Base-by-base conservation (phyloP, 2,329 filamentous ascomycete genomes). In the Arthrobotrys entomopaga region DNA sequence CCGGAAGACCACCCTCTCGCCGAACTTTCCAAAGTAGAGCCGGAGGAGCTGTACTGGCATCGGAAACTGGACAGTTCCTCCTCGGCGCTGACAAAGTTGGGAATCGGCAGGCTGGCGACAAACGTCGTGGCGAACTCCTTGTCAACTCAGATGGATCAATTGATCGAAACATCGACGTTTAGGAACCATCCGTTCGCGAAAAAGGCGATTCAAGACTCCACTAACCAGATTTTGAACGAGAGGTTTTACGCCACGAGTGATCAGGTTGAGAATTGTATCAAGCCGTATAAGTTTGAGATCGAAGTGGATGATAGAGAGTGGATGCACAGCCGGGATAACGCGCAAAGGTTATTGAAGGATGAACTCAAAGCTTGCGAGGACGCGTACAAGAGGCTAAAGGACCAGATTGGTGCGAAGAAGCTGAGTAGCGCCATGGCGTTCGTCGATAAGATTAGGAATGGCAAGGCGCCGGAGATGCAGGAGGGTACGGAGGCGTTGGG, bases 201-300 rank as follows among this genome's bases (percentile, higher is more conserved):
- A 40, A 89, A 95, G 81, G 91, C 92, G n/a, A 98, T 99, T 77
- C 91, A 89, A 54, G 93, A 97, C 78, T 93, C 95, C 0, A 92
- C 93, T 0, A 91, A 92, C 0, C 90, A 88, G 24, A 98, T 99
- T 61, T 83, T 99, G 11, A 95, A 95, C 77, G 95, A 99, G 79
- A 87, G 94, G 13, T 97, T 96, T 77, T 98, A 97, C 83, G 95
- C 94, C 82, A 99, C 96, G 0, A 95, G 91, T 76, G 96, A 99
- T 79, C 95, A 98, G 82, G 91, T 99, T 0, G 95, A 99, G 82
- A 98, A 98, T 80, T 99, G 94, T 80, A 96, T 99, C 82, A 99
- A 99, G 82, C 95, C 96, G 0, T 99, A 94, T 84, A 99, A 99
- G 81, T 98, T 94, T 78, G 93, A 97, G 76, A 96, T 99, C 70